A percentile compares a stretch with the other conserved stretches of the same genome.
Evolutionary conservation across 192 early-diverging fungal species (phyloP).

Genomic region (Helicostylum pulchrum): DNA sequence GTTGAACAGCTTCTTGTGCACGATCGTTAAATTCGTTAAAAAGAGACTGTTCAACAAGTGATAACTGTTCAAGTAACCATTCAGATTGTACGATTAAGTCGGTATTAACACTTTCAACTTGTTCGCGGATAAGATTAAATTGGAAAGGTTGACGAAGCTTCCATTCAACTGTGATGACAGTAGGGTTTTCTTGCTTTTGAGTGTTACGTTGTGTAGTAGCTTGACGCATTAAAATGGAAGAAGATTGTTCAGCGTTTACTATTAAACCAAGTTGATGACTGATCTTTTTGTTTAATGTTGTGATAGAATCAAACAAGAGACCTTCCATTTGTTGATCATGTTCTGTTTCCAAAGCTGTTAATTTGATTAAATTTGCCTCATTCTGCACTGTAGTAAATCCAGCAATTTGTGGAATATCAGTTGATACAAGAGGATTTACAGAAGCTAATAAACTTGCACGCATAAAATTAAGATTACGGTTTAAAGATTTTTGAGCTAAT

Average conservation of each 20-base stretch:
- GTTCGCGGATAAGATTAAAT: slow-evolving; percentile 10
- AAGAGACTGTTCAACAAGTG: neutral
- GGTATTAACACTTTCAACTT: neutral
- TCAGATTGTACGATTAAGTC: neutral
- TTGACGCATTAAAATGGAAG: slow-evolving; percentile 24
- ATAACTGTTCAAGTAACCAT: slow-evolving; percentile 6
- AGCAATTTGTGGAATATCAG: slow-evolving; percentile 11
- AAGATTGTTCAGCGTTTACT: slow-evolving; percentile 20
- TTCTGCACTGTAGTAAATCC: slow-evolving; percentile 1
- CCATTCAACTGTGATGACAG: slow-evolving; percentile 14
- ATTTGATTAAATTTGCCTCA: slow-evolving; percentile 1
- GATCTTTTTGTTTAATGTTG: slow-evolving; percentile 19
- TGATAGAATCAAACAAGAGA: slow-evolving; percentile 8
- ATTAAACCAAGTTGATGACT: slow-evolving; percentile 19
- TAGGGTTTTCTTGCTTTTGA: slow-evolving; percentile 1
- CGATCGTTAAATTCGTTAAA: slow-evolving; percentile 9
- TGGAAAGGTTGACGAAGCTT: slow-evolving; percentile 18
- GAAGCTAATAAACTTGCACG: slow-evolving; percentile 23
- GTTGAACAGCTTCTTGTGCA: neutral
- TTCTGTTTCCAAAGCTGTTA: neutral
- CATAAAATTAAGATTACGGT: slow-evolving; percentile 24
- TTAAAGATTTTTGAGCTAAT: slow-evolving; percentile 8
- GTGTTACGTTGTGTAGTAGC: neutral
- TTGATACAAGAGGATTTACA: slow-evolving; percentile 17
- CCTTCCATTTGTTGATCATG: neutral